phyloP scores from a whole-genome alignment of 805 yeast species.

The Hanseniaspora valbyensis region DNA sequence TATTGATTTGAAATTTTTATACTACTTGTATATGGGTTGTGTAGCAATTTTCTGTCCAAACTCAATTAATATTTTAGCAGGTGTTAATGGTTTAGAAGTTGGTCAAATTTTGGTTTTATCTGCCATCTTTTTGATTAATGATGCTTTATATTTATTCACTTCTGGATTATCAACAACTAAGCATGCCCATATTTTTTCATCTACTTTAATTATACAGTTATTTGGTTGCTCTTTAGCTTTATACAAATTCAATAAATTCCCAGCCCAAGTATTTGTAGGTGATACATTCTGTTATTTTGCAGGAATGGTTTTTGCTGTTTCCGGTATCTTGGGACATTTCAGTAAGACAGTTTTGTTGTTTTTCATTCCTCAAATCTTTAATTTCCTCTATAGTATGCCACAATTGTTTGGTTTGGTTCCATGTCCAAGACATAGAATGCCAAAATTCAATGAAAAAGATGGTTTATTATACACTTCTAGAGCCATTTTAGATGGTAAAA shows the following conservation, averaged over 20 bases:
- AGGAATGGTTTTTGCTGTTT: slow-evolving; percentile 97
- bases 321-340: slow-evolving; percentile 91
- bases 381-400: slow-evolving; percentile 83
- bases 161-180: slow-evolving; percentile 44
- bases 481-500: slow-evolving; percentile 31
- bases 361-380: slow-evolving; percentile 82
- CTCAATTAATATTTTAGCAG: slow-evolving; percentile 90
- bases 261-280: slow-evolving; percentile 90
- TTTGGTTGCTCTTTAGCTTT: slow-evolving; percentile 73
- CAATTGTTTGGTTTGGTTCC: slow-evolving; percentile 79
- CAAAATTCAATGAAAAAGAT: slow-evolving; percentile 55
- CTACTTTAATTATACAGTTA: slow-evolving; percentile 72
- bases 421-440: slow-evolving; percentile 92
- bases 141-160: slow-evolving; percentile 52
- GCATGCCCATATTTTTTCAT: slow-evolving; percentile 73
- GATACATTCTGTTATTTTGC: slow-evolving; percentile 97
- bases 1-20: slow-evolving; percentile 68
- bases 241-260: slow-evolving; percentile 74
- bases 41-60: slow-evolving; percentile 91
- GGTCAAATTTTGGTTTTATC: slow-evolving; percentile 84
- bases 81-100: slow-evolving; percentile 91
- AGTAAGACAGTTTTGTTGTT: slow-evolving; percentile 81
- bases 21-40: slow-evolving; percentile 82
- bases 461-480: slow-evolving; percentile 68
- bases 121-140: slow-evolving; percentile 61